These are phyloP conservation scores for Wickerhamiella brachini DNA, from an alignment of 805 yeast species.

Conservation along the genomic window DNA sequence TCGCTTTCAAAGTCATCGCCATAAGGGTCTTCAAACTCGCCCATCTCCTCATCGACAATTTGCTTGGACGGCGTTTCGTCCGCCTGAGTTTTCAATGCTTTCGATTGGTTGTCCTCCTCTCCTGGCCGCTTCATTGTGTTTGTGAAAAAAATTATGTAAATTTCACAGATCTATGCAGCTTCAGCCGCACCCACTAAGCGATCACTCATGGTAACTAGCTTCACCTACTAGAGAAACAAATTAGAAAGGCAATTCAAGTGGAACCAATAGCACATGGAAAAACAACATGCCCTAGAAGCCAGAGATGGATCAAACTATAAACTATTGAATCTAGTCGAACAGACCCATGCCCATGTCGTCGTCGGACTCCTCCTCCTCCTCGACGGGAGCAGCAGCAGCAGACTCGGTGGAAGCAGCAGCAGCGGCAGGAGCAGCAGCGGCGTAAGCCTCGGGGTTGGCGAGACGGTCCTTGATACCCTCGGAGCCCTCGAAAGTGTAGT, in stretches of 20 bases:
- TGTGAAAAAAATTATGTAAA: slow-evolving; percentile 4
- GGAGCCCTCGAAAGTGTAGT: slow-evolving; percentile 97
- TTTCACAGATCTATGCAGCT: neutral
- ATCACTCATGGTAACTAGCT: no score
- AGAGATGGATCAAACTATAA: neutral
- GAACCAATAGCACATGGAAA: neutral
- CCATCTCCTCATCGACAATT: slow-evolving; percentile 24
- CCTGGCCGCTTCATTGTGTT: slow-evolving; percentile 11
- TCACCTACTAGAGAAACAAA: no score
- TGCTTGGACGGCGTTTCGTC: slow-evolving; percentile 1
- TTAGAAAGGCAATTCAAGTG: no score
- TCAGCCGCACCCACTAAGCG: neutral
- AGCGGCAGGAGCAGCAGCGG: slow-evolving; percentile 98
- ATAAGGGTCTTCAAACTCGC: slow-evolving; percentile 42
- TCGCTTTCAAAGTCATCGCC: slow-evolving; percentile 86
- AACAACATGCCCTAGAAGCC: neutral
- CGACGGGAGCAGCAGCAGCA: slow-evolving; percentile 62
- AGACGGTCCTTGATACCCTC: slow-evolving; percentile 98
- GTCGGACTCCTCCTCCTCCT: slow-evolving; percentile 48
- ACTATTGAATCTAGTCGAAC: slow-evolving; percentile 59
- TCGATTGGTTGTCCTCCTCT: slow-evolving; percentile 8
- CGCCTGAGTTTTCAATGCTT: neutral
- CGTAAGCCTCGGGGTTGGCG: slow-evolving; percentile 99
- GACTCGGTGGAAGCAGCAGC: slow-evolving; percentile 58
- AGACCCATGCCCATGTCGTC: slow-evolving; percentile 84